Conservation (phyloP, 177 flowering plant species). For the Vitis hybrid region DNA sequence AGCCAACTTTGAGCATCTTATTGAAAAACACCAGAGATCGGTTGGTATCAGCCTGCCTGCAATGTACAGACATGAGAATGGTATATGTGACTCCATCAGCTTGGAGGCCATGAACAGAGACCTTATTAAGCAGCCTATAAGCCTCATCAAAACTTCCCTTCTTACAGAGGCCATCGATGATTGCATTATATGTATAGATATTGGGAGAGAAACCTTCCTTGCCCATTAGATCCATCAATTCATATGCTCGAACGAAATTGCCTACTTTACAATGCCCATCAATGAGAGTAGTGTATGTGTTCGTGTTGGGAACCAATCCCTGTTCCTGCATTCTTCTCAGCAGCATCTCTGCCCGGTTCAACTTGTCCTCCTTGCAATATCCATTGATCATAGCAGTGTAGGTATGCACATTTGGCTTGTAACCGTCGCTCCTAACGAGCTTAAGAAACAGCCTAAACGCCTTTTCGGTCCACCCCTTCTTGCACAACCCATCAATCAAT, state of each 20-base stretch:
- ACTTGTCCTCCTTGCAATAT: slow-evolving; percentile 83
- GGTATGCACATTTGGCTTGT: slow-evolving; percentile 88
- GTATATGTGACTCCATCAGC: slow-evolving; percentile 75
- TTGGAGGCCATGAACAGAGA: slow-evolving; percentile 36
- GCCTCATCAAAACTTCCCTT: slow-evolving; percentile 68
- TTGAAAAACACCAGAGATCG: slow-evolving; percentile 51
- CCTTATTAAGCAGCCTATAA: slow-evolving; percentile 42
- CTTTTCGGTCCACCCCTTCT: slow-evolving; percentile 96
- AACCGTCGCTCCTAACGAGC: slow-evolving; percentile 72
- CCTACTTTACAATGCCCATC: slow-evolving; percentile 81
- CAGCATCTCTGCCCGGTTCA: slow-evolving; percentile 90
- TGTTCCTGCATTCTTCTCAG: slow-evolving; percentile 79
- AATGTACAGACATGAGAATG: slow-evolving; percentile 66
- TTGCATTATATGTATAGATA: slow-evolving; percentile 71
- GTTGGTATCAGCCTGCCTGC: slow-evolving; percentile 39
- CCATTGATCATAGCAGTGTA: slow-evolving; percentile 90
- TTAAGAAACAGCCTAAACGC: slow-evolving; percentile 92
- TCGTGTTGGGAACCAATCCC: slow-evolving; percentile 65
- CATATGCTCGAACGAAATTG: slow-evolving; percentile 58
- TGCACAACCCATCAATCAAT: slow-evolving; percentile 86
- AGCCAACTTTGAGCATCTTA: slow-evolving; percentile 60
- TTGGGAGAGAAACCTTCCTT: slow-evolving; percentile 59
- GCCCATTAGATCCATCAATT: slow-evolving; percentile 63
- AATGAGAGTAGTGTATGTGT: slow-evolving; percentile 79
- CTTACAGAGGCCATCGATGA: slow-evolving; percentile 64